Conservation (phyloP, 2,329 filamentous ascomycete species). For the Sporothrix luriei region DNA sequence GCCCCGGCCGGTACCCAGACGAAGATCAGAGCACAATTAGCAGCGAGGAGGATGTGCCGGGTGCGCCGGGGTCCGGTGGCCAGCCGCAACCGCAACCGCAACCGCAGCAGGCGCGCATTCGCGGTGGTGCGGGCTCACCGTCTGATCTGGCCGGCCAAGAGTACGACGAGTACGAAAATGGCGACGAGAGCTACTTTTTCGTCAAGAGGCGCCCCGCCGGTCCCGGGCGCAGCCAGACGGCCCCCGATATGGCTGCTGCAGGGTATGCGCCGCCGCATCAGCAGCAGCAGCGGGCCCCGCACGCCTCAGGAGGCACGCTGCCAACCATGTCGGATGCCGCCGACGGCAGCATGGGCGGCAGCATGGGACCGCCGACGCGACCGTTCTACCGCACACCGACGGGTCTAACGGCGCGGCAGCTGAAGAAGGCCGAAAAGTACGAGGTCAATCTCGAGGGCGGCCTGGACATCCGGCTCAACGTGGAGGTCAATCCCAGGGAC, state of each 20-base stretch:
- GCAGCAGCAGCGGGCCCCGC: slow-evolving; percentile 33
- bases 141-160: slow-evolving; percentile 37
- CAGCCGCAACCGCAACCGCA: no score
- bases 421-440: slow-evolving; percentile 56
- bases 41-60: slow-evolving; percentile 36
- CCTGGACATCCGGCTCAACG: slow-evolving; percentile 83
- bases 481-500: slow-evolving; percentile 83
- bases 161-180: slow-evolving; percentile 55
- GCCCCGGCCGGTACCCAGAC: slow-evolving; percentile 28
- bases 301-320: slow-evolving; percentile 8
- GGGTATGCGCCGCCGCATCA: neutral
- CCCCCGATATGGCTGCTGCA: slow-evolving; percentile 34
- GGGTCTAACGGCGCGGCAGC: slow-evolving; percentile 64
- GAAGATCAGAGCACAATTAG: slow-evolving; percentile 40
- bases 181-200: slow-evolving; percentile 62
- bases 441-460: slow-evolving; percentile 79
- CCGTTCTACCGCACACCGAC: slow-evolving; percentile 72
- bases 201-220: slow-evolving; percentile 43
- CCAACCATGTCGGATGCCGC: neutral
- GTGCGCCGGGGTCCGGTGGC: slow-evolving; percentile 17
- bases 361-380: slow-evolving; percentile 11
- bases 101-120: slow-evolving; percentile 24
- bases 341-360: slow-evolving; percentile 27
- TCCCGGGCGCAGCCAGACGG: slow-evolving; percentile 21
- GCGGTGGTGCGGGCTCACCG: slow-evolving; percentile 34